phyloP scores from a whole-genome alignment of 1,284 basidiomycete genomes.

The Moesziomyces sp. region DNA sequence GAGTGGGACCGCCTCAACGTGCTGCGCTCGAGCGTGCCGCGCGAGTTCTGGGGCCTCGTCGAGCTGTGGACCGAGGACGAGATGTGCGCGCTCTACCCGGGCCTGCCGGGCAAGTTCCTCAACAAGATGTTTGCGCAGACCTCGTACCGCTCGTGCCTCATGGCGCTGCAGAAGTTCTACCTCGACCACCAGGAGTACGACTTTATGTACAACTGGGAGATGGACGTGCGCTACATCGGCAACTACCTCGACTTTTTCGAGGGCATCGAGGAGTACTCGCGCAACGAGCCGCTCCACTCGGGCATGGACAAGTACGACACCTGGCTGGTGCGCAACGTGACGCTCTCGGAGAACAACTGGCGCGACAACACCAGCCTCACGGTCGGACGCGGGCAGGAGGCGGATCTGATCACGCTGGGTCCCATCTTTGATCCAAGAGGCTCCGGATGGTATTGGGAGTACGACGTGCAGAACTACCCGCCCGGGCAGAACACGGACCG shows the following conservation, averaged over 20 bases:
- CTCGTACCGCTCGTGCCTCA: constrained; percentile 67
- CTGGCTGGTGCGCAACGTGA: constrained; percentile 65
- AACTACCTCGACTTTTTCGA: constrained; percentile 67
- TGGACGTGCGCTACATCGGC: constrained; percentile 67
- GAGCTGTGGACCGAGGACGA: constrained; percentile 67
- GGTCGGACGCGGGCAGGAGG: constrained; percentile 60
- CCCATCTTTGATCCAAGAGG: constrained; percentile 68
- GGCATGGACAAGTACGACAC: constrained; percentile 68
- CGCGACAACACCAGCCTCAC: constrained; percentile 48
- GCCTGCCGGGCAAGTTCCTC: constrained; percentile 65
- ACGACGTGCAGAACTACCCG: constrained; percentile 67
- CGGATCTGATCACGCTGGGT: constrained; percentile 66
- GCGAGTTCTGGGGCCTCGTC: constrained; percentile 68
- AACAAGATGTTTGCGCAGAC: constrained; percentile 68
- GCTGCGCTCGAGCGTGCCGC: constrained; percentile 61
- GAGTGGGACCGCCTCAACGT: constrained; percentile 67
- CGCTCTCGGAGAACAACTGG: constrained; percentile 63
- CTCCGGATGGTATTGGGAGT: constrained; percentile 68
- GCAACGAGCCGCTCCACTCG: constrained; percentile 62
- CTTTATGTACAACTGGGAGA: constrained; percentile 68
- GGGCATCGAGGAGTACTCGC: constrained; percentile 64
- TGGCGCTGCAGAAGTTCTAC: constrained; percentile 67
- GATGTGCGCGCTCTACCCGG: constrained; percentile 67
- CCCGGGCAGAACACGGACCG: constrained; percentile 61
- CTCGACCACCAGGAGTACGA: constrained; percentile 68